These are phyloP conservation scores for Penicillium alfredii DNA, from an alignment of 495 filamentous ascomycete genomes.

Conservation along the genomic window DNA sequence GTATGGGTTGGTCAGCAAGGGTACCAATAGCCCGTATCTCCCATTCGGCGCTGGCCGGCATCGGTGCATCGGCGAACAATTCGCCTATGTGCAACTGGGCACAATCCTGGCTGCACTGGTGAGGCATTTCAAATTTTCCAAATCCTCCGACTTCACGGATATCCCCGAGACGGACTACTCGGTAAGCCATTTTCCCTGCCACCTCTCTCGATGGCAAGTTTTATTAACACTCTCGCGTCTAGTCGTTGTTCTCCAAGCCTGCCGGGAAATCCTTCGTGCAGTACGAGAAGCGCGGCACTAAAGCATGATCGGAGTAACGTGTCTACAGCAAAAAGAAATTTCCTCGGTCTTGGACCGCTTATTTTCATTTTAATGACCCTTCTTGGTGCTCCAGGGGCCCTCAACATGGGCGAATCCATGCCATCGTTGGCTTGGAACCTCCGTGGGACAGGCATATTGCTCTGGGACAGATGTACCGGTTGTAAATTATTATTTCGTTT, in stretches of 20 bases:
- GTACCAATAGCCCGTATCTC: constrained; percentile 49
- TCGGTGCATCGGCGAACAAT: constrained; percentile 53
- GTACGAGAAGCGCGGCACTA: constrained; percentile 37
- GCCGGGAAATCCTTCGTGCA: constrained; percentile 37
- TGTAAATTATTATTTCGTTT: too few relatives aligned
- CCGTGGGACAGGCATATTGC: neutral
- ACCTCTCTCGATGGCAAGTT: neutral
- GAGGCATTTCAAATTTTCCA: constrained; percentile 39
- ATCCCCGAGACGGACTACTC: constrained; percentile 48
- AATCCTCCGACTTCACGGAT: constrained; percentile 19
- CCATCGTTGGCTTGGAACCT: neutral
- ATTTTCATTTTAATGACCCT: constrained; percentile 16
- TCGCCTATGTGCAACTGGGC: constrained; percentile 49
- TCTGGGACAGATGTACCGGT: constrained; percentile 11
- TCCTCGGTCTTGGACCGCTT: constrained; percentile 3
- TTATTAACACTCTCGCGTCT: constrained; percentile 8
- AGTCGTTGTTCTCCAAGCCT: constrained; percentile 50
- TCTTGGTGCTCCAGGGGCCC: constrained; percentile 1
- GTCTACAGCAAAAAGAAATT: constrained; percentile 2
- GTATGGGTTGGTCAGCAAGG: constrained; percentile 45
- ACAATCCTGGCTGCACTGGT: constrained; percentile 45
- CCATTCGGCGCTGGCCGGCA: constrained; percentile 53
- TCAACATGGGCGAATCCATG: neutral
- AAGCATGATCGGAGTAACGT: constrained; percentile 19
- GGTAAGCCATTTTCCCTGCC: constrained; percentile 21